These are phyloP conservation scores for Phanerochaete carnosa DNA, from an alignment of 768 basidiomycete species.

Conservation along the genomic window DNA sequence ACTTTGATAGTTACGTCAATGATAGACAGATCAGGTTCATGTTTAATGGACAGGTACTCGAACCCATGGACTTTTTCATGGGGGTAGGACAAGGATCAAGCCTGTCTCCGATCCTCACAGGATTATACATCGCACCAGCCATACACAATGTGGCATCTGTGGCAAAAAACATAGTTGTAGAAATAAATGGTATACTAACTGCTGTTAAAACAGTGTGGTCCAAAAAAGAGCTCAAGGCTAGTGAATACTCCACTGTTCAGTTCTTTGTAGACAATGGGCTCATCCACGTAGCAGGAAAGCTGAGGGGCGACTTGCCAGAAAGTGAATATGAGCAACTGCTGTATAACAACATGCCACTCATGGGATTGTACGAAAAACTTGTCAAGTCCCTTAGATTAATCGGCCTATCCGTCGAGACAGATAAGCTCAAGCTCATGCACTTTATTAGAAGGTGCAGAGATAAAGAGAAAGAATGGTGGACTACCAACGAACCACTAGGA, in stretches of 20 bases:
- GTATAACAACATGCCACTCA: background rate
- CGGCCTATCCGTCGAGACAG: slow-evolving; percentile 9
- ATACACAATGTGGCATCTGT: slow-evolving; percentile 3
- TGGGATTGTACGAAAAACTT: background rate
- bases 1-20: slow-evolving; percentile 9
- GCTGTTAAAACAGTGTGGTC: background rate
- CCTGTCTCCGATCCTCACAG: slow-evolving; percentile 16
- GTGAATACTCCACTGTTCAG: background rate
- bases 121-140: slow-evolving; percentile 12
- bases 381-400: background rate
- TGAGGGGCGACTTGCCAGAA: background rate
- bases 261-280: slow-evolving; percentile 16
- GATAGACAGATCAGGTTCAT: slow-evolving; percentile 3
- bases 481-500: background rate
- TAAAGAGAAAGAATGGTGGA: background rate
- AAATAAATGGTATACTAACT: background rate
- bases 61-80: background rate
- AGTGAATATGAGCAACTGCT: no score
- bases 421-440: slow-evolving; percentile 16
- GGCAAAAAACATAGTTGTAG: background rate
- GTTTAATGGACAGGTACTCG: background rate
- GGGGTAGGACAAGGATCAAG: slow-evolving; percentile 15
- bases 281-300: background rate
- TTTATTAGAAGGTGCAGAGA: background rate
- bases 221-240: background rate